phyloP scores from a whole-genome alignment of 345 rosid species.

The Isatis tinctoria region DNA sequence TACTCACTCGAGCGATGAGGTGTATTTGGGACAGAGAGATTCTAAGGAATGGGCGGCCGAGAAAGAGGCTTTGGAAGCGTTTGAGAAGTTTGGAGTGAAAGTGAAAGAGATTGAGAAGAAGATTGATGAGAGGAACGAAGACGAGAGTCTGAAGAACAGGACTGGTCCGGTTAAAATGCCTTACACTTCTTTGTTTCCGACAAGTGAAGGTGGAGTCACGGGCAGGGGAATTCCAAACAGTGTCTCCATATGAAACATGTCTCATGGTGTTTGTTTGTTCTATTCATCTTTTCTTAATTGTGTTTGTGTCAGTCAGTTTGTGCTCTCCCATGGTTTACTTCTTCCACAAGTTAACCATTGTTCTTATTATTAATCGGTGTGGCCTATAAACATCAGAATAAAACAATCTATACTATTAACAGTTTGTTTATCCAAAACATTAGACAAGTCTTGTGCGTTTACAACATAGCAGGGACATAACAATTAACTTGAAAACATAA shows the following conservation, averaged over 20 bases:
- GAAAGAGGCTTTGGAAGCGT: conserved; percentile 35
- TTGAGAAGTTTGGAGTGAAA: conserved; percentile 44
- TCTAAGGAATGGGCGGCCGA: conserved; percentile 54
- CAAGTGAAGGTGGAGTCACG: conserved; percentile 45
- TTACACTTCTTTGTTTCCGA: conserved; percentile 47
- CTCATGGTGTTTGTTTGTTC: background rate
- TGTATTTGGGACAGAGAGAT: conserved; percentile 59
- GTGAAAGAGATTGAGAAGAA: conserved; percentile 44
- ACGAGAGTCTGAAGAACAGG: conserved; percentile 43
- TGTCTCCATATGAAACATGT: conserved; percentile 41
- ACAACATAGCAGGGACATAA: too few relatives aligned
- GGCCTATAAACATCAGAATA: background rate
- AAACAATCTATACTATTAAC: background rate
- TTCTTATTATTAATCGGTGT: background rate
- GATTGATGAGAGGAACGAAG: conserved; percentile 37
- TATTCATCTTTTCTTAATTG: background rate
- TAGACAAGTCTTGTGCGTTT: too few relatives aligned
- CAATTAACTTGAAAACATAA: too few relatives aligned
- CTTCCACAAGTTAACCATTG: background rate
- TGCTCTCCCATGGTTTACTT: conserved; percentile 3
- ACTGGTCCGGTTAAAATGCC: conserved; percentile 52
- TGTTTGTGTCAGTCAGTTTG: background rate
- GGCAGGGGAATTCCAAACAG: conserved; percentile 67
- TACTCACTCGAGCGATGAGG: conserved; percentile 53
- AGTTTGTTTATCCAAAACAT: too few relatives aligned